Evolutionary conservation across 306 rosid genomes (phyloP).

Genomic region (Vigna unguiculata): DNA sequence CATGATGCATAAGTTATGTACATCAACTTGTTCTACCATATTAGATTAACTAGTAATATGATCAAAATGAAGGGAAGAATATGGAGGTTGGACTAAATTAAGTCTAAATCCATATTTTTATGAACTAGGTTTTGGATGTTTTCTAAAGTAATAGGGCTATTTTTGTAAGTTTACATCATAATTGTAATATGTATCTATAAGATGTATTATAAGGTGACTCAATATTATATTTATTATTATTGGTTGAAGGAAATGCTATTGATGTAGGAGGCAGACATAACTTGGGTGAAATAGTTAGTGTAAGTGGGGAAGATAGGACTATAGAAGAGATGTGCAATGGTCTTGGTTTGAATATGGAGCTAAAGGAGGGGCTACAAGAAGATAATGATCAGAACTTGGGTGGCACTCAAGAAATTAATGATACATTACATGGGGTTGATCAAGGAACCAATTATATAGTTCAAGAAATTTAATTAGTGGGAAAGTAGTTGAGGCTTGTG

Average conservation of each 20-base stretch:
- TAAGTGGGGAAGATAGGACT: constrained; percentile 41
- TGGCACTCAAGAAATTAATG: constrained; percentile 31
- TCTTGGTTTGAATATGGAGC: constrained; percentile 46
- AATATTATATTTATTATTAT: too few species aligned
- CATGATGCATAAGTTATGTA: too few species aligned
- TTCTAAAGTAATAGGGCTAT: too few species aligned
- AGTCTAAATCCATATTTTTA: too few species aligned
- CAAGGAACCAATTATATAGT: constrained; percentile 51
- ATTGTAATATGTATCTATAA: too few species aligned
- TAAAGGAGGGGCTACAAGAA: constrained; percentile 38
- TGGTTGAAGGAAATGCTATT: constrained; percentile 41
- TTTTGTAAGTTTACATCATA: too few species aligned
- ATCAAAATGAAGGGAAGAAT: too few species aligned
- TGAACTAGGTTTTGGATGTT: too few species aligned
- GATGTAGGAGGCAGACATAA: constrained; percentile 46
- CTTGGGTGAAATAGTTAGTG: constrained; percentile 43
- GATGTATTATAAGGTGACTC: too few species aligned
- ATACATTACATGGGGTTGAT: constrained; percentile 44
- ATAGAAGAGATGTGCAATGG: constrained; percentile 40
- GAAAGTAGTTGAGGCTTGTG: constrained; percentile 50
- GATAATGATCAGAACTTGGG: constrained; percentile 15
- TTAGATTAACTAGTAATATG: too few species aligned
- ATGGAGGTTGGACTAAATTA: too few species aligned
- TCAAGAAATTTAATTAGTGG: constrained; percentile 45
- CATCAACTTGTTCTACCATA: too few species aligned